Base-by-base conservation (phyloP, 176 grass and related monocot species). In the Triticum turgidum region DNA sequence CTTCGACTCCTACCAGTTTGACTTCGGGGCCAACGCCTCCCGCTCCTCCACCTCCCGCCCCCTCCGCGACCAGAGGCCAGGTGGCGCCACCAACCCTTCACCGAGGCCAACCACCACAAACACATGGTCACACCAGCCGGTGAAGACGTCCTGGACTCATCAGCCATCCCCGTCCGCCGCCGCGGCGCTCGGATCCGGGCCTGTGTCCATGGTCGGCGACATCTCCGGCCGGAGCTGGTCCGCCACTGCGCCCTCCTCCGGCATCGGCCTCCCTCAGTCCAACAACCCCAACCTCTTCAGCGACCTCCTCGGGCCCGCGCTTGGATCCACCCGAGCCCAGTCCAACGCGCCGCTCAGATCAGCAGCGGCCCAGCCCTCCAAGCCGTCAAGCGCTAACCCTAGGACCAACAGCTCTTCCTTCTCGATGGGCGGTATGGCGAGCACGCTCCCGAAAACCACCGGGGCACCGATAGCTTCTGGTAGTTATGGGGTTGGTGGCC, bases 1-100 rank as follows among this genome's bases (percentile, higher is more conserved):
- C 81, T 86, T 96, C 87, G 91, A 96, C 68, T 94, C 97, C 87
- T 99, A 93, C 92, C 79, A 92, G 62, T 99, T 99, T 89, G 97
- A 99, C 89, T 99, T 99, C 85, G 92, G 94, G 33, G 14, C 87
- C 82, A 88, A 88, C 85, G 14, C 77, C 63, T 88, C 85, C 68
- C 91, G 92, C 65, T 82, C 83, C 65, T 92, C 94, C 24, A 86
- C 79, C 67, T 88, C 88, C 80, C 97, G 92, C 24, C 92, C 94
- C 42, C 89, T 95, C 69, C 77, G 91, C 54, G 91, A 91, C 61
- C 92, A 90, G 82, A 80, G 89, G 10, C 86, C 95, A 21, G 86
- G 72, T 39, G 58, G 73, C 62, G 32, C 88, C 21, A 85, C 77
- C 42, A 65, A 83, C 56, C 25, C 91, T 4, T 68, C 90, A 38